A percentile compares a stretch with the other conserved stretches of the same genome.
These are phyloP conservation scores for Penicillium paxilli DNA, from an alignment of 495 filamentous ascomycete species.

Conservation along the genomic window DNA sequence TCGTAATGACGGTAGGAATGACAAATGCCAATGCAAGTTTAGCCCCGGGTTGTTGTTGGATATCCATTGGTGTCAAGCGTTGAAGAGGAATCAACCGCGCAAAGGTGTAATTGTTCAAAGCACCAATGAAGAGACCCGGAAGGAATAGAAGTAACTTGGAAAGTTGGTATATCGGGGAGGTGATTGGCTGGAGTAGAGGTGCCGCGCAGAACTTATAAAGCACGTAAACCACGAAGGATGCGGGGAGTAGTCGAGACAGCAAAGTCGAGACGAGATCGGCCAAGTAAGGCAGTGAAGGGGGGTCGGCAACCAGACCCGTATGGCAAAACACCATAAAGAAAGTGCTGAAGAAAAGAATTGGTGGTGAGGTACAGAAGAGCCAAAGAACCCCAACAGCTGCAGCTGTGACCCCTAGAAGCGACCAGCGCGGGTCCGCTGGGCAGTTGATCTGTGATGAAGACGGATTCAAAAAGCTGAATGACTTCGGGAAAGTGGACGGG, in stretches of 20 bases:
- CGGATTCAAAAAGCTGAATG: constrained; percentile 63
- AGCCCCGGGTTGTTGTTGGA: constrained; percentile 75
- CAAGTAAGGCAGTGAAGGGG: constrained; percentile 57
- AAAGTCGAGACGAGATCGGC: constrained; percentile 65
- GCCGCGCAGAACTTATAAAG: constrained; percentile 68
- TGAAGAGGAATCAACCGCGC: constrained; percentile 76
- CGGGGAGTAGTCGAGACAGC: constrained; percentile 73
- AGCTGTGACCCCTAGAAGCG: constrained; percentile 70
- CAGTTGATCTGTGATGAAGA: constrained; percentile 41
- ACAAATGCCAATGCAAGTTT: constrained; percentile 68
- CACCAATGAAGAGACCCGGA: constrained; percentile 73
- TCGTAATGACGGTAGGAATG: constrained; percentile 56
- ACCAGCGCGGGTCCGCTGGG: constrained; percentile 67
- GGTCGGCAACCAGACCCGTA: constrained; percentile 76
- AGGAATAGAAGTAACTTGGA: constrained; percentile 76
- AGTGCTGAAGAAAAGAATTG: constrained; percentile 68
- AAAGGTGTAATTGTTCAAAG: constrained; percentile 81
- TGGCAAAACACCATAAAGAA: constrained; percentile 77
- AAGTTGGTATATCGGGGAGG: constrained; percentile 56
- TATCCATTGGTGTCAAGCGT: constrained; percentile 73
- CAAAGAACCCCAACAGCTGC: constrained; percentile 65
- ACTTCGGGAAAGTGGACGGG: constrained; percentile 74
- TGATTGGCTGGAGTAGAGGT: constrained; percentile 55
- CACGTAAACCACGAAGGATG: constrained; percentile 71
- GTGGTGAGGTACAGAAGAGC: constrained; percentile 66